Base-by-base conservation (phyloP, 2,329 filamentous ascomycete species). In the Penicillium sp. region DNA sequence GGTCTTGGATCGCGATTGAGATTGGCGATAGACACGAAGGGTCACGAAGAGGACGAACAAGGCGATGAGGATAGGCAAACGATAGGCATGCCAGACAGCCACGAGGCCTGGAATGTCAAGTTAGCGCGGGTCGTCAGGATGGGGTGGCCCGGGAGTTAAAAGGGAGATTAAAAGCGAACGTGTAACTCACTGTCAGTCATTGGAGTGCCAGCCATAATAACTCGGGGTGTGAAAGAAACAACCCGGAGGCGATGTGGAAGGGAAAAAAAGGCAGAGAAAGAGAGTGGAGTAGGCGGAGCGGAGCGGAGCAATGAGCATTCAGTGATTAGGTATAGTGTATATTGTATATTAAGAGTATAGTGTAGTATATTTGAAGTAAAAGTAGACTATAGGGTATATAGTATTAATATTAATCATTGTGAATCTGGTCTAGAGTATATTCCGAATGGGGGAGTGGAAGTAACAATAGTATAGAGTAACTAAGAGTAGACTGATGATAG, bases 41-140 rank as follows among this genome's bases (percentile, higher is more conserved):
- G 71, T 58, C 34, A 78, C 56, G 7, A 79, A 61, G 19, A 73
- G 56, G 3, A 70, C 70, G 26, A 71, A 67, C 29, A 74, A 65
- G 13, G 70, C 68, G 36, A 79, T 55, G 34, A 82, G 69, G 34
- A 81, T 65, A 11, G 75, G 72, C 19, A 79, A 66, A 58, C 80
- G 76, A 65, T 79, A 75, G 16, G 67, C 62, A 66, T 82, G 79
- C 80, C 80, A 82, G 54, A 74, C 52, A 56, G 70, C 67, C 52
- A 79, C 61, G 9, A 75, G 42, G 49, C 69, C 76, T 79, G 54
- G 14, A 19, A 37, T 18, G 8, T n/a, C n/a, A 28, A 31, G 42
- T 52, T 33, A 52, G 50, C 43, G 37, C 6, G 23, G 5, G 37
- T 24, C 5, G 19, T 16, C 19, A n/a, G n/a, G 7, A 18, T 42